These are phyloP conservation scores for Sungouiella blattae DNA, from an alignment of 805 yeast species.

Conservation along the genomic window DNA sequence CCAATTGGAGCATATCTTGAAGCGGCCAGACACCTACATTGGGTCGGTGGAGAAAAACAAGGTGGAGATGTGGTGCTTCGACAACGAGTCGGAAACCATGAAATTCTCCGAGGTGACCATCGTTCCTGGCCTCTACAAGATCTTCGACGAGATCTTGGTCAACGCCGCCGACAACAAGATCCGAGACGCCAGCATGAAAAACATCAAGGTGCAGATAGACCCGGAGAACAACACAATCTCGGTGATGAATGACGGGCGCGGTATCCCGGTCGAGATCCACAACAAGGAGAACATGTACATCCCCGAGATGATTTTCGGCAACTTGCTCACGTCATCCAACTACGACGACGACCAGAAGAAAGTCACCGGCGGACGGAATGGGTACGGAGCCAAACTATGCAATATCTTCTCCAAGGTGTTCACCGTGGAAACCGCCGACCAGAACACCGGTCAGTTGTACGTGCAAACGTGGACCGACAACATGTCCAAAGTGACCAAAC, in stretches of 20 bases:
- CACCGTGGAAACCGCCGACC: slow-evolving; percentile 84
- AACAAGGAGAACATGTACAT: slow-evolving; percentile 87
- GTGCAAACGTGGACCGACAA: slow-evolving; percentile 83
- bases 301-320: slow-evolving; percentile 95
- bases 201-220: slow-evolving; percentile 77
- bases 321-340: slow-evolving; percentile 89
- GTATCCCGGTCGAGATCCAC: slow-evolving; percentile 94
- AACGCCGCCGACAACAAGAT: slow-evolving; percentile 99
- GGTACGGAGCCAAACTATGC: slow-evolving; percentile 96
- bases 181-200: slow-evolving; percentile 87
- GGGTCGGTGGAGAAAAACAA: slow-evolving; percentile 88
- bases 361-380: slow-evolving; percentile 98
- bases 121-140: slow-evolving; percentile 95
- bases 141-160: slow-evolving; percentile 94
- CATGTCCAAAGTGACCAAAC: slow-evolving; percentile 75
- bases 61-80: slow-evolving; percentile 81
- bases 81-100: slow-evolving; percentile 43
- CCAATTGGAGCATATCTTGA: slow-evolving; percentile 92
- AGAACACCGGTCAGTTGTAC: slow-evolving; percentile 56
- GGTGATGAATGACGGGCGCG: slow-evolving; percentile 89
- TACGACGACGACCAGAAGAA: slow-evolving; percentile 94
- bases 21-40: slow-evolving; percentile 96
- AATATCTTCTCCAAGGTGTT: slow-evolving; percentile 91
- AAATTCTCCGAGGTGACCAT: slow-evolving; percentile 62
- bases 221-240: slow-evolving; percentile 69